Conservation (phyloP, 2,329 filamentous ascomycete genomes). For the Dothiorella sarmentorum region DNA sequence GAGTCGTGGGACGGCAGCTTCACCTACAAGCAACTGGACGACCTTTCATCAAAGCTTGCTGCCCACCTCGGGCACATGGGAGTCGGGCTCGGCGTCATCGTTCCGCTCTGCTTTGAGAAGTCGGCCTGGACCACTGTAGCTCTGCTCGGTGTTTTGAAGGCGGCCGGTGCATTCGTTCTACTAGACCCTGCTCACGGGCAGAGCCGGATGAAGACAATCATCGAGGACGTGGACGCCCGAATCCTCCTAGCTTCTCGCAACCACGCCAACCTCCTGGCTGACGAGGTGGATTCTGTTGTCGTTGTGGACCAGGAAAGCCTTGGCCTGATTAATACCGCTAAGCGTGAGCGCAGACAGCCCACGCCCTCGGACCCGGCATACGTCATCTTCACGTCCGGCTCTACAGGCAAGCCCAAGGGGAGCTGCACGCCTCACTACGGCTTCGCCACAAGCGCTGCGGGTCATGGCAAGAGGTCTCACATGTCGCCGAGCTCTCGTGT, state of each 20-base stretch:
- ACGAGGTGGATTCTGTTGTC: constrained; percentile 45
- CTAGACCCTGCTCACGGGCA: not conserved
- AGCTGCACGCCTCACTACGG: constrained; percentile 41
- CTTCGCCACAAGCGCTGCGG: constrained; percentile 56
- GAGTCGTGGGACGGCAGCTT: constrained; percentile 33
- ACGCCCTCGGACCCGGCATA: constrained; percentile 19
- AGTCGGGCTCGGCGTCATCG: constrained; percentile 30
- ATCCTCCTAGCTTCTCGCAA: constrained; percentile 30
- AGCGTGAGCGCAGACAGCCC: constrained; percentile 21
- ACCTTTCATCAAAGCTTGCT: constrained; percentile 28
- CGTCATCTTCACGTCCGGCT: constrained; percentile 93
- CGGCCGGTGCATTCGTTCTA: constrained; percentile 21
- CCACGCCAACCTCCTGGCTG: constrained; percentile 47
- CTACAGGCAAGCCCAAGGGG: constrained; percentile 97
- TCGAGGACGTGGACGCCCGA: constrained; percentile 25
- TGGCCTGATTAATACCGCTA: constrained; percentile 44
- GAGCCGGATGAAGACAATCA: constrained; percentile 40
- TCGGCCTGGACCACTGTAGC: constrained; percentile 34
- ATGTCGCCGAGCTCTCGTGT: constrained; percentile 29
- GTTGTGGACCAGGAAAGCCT: constrained; percentile 47
- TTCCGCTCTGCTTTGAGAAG: constrained; percentile 40
- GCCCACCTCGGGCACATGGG: constrained; percentile 31
- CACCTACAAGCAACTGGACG: constrained; percentile 32
- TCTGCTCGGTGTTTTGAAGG: constrained; percentile 38
- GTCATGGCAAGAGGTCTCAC: constrained; percentile 7